A percentile compares a stretch with the other conserved stretches of the same genome.
phyloP scores from a whole-genome alignment of 2,329 filamentous ascomycete species.

The Plenodomus tracheiphilus region DNA sequence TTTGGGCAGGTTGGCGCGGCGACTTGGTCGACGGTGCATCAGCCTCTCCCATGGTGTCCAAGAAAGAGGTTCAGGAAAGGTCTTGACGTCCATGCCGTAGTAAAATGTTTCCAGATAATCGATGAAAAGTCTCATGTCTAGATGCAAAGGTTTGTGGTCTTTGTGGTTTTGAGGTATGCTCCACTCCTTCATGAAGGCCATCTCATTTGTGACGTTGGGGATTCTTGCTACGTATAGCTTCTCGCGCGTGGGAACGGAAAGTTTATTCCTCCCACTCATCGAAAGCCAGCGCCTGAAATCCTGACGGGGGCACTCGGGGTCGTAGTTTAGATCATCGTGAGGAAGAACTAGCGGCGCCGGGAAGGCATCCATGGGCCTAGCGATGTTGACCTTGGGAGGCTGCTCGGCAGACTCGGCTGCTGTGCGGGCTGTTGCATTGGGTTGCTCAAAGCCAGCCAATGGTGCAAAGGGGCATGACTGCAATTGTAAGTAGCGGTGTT shows the following conservation, averaged over 20 bases:
- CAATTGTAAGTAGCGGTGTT: constrained; percentile 13
- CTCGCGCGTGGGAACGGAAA: constrained; percentile 48
- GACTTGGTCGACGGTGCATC: constrained; percentile 1
- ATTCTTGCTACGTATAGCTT: constrained; percentile 59
- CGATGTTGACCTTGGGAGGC: background rate
- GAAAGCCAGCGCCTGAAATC: constrained; percentile 57
- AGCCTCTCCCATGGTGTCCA: constrained; percentile 56
- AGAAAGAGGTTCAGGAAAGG: constrained; percentile 44
- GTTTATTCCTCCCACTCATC: constrained; percentile 50
- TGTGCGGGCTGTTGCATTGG: constrained; percentile 23
- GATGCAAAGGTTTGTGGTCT: background rate
- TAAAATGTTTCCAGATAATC: constrained; percentile 58
- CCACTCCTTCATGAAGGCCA: constrained; percentile 52
- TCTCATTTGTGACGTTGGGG: constrained; percentile 46
- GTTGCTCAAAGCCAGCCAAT: constrained; percentile 39
- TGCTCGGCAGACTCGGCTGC: constrained; percentile 15
- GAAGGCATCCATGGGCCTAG: constrained; percentile 44
- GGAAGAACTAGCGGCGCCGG: constrained; percentile 64
- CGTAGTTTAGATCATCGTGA: constrained; percentile 59
- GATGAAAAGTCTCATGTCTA: constrained; percentile 38
- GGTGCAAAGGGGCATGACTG: constrained; percentile 41
- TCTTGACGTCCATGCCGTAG: constrained; percentile 56
- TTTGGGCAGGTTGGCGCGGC: constrained; percentile 13
- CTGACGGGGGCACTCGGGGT: constrained; percentile 58
- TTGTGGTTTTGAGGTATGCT: constrained; percentile 22